A percentile compares a stretch with the other conserved stretches of the same genome.
Conservation (phyloP, 2,329 filamentous ascomycete genomes). For the Neonectria hederae region DNA sequence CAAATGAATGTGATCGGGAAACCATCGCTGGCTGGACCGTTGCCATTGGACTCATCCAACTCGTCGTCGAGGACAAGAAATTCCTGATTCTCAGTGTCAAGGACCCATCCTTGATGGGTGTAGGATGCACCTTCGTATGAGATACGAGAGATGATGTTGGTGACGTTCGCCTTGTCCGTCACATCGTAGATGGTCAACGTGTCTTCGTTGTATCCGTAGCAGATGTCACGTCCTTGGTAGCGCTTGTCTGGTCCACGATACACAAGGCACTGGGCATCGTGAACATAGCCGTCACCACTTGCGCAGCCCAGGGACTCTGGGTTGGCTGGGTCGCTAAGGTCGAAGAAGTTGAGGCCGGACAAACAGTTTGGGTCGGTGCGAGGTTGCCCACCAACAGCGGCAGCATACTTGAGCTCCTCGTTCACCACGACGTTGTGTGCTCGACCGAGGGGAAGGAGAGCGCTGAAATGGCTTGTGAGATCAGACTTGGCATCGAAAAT, state of each 20-base stretch:
- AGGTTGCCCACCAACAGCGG: conserved; percentile 55
- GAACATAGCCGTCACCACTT: conserved; percentile 65
- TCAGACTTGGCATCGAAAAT: conserved; percentile 48
- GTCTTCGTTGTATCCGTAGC: conserved; percentile 66
- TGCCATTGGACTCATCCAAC: conserved; percentile 57
- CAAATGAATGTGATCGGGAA: conserved; percentile 62
- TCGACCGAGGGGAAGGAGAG: conserved; percentile 49
- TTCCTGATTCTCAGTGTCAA: conserved; percentile 55
- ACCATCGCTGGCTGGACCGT: conserved; percentile 52
- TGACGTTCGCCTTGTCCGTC: conserved; percentile 56
- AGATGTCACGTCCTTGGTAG: conserved; percentile 62
- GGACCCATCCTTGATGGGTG: conserved; percentile 67
- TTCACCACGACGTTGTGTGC: conserved; percentile 63
- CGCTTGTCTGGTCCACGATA: conserved; percentile 61
- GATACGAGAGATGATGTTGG: conserved; percentile 60
- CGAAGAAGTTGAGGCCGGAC: conserved; percentile 66
- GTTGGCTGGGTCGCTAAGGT: conserved; percentile 63
- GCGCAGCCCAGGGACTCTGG: conserved; percentile 64
- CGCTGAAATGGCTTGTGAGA: conserved; percentile 49
- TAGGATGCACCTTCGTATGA: conserved; percentile 66
- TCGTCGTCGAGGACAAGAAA: conserved; percentile 64
- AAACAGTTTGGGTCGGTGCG: conserved; percentile 52
- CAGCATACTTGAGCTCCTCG: conserved; percentile 58
- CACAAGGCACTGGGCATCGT: conserved; percentile 67
- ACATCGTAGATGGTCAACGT: conserved; percentile 64